A percentile compares a stretch with the other conserved stretches of the same genome.
Conservation (phyloP, 768 basidiomycete species). For the Hebeloma cylindrosporum region DNA sequence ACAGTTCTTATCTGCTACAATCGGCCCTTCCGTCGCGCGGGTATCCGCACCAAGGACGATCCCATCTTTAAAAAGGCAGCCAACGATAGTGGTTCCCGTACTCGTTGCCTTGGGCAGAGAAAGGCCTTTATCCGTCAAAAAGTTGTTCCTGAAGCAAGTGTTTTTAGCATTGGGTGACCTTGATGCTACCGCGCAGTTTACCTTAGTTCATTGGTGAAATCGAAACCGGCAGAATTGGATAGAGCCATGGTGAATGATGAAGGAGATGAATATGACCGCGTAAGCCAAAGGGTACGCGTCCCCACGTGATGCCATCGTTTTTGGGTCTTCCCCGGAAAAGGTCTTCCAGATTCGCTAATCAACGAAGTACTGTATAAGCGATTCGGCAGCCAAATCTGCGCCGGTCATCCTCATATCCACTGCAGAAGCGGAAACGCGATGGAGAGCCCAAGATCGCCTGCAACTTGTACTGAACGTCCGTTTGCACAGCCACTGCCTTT, state of each 20-base stretch:
- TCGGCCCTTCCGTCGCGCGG: conserved; percentile 89
- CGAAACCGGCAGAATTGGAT: conserved; percentile 60
- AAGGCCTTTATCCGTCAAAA: conserved; percentile 67
- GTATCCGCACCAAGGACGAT: conserved; percentile 97
- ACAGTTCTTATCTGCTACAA: conserved; percentile 99
- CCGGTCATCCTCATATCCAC: too few species aligned
- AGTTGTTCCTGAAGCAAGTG: conserved; percentile 59
- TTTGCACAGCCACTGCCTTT: too few species aligned
- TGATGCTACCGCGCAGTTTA: conserved; percentile 27
- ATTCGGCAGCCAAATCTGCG: too few species aligned
- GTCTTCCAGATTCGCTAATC: too few species aligned
- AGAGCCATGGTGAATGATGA: conserved; percentile 39
- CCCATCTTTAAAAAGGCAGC: conserved; percentile 89
- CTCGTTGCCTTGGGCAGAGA: conserved; percentile 83
- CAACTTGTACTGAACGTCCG: too few species aligned
- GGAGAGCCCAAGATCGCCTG: too few species aligned
- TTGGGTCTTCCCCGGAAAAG: too few species aligned
- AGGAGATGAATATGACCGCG: conserved; percentile 15
- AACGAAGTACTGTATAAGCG: too few species aligned
- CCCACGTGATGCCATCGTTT: too few species aligned
- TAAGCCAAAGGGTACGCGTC: conserved; percentile 30
- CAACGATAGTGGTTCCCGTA: conserved; percentile 97
- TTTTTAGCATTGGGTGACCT: neutral
- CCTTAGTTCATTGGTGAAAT: conserved; percentile 78
- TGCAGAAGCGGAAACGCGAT: too few species aligned